Evolutionary conservation across 768 basidiomycete genomes (phyloP).

Genomic region (Coprinellus micaceus): DNA sequence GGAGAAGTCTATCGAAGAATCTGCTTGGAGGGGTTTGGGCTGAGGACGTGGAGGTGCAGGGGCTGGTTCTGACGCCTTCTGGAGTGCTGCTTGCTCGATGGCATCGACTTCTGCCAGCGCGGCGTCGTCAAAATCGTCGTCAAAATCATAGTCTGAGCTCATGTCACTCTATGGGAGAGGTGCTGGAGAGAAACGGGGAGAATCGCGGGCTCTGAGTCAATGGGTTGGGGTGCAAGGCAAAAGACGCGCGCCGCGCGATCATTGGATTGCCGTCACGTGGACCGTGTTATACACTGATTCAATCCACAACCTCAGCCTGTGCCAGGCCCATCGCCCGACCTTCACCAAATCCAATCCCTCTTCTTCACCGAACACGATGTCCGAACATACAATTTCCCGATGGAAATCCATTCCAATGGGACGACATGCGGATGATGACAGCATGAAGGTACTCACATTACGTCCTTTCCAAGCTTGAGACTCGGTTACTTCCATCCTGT

Average conservation of each 20-base stretch:
- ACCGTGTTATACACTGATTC: not conserved
- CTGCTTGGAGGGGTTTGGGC: conserved; percentile 18
- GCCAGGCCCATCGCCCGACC: not conserved
- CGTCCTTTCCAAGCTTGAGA: conserved; percentile 37
- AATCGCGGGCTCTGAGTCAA: not conserved
- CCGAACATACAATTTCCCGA: conserved; percentile 57
- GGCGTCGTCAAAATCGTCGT: conserved; percentile 55
- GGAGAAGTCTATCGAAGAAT: conserved; percentile 50
- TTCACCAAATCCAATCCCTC: too few relatives aligned
- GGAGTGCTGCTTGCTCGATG: conserved; percentile 59
- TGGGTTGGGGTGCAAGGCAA: not conserved
- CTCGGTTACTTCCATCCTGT: conserved; percentile 52
- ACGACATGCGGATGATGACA: conserved; percentile 22
- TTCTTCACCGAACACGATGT: conserved; percentile 40
- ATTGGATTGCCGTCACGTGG: conserved; percentile 22
- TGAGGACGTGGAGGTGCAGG: conserved; percentile 16
- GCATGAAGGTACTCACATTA: conserved; percentile 69
- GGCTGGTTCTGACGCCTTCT: conserved; percentile 8
- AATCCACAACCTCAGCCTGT: not conserved
- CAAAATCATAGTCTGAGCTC: conserved; percentile 78
- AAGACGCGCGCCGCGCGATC: conserved; percentile 15
- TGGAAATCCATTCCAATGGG: conserved; percentile 68
- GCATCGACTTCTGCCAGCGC: conserved; percentile 61
- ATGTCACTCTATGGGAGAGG: conserved; percentile 29
- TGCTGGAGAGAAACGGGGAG: not conserved